Conservation (phyloP, 441 rosid species). For the Iberis amara region DNA sequence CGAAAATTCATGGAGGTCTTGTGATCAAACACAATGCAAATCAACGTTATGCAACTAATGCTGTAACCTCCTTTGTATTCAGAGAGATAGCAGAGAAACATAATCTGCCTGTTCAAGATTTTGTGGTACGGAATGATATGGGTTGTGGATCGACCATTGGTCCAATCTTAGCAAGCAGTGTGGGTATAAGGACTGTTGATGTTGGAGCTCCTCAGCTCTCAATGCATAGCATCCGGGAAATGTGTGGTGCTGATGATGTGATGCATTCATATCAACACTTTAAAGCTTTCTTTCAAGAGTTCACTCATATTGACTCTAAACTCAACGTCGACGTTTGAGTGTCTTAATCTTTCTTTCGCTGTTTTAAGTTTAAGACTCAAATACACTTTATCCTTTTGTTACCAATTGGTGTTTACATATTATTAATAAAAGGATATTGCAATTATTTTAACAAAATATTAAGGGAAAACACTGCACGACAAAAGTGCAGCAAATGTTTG, state of each 20-base stretch:
- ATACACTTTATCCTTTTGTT: too few relatives aligned
- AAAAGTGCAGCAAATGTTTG: too few relatives aligned
- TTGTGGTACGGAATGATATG: conserved; percentile 95
- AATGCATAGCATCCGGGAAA: conserved; percentile 96
- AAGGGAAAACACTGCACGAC: too few relatives aligned
- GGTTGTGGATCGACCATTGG: conserved; percentile 94
- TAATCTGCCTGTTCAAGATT: conserved; percentile 86
- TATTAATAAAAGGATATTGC: too few relatives aligned
- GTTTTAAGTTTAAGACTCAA: neutral
- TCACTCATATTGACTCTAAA: conserved; percentile 60
- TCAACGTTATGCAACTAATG: conserved; percentile 93
- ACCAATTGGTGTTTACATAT: conserved; percentile 2
- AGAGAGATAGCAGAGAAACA: conserved; percentile 74
- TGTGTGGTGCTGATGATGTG: conserved; percentile 91
- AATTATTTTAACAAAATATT: too few relatives aligned
- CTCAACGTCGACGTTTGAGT: conserved; percentile 56
- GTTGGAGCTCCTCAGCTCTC: conserved; percentile 95
- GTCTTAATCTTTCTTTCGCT: neutral
- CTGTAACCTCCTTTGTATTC: conserved; percentile 77
- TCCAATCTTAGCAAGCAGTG: conserved; percentile 88
- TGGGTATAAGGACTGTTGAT: conserved; percentile 91
- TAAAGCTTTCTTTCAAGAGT: conserved; percentile 77
- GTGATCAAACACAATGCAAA: conserved; percentile 95
- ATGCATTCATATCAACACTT: conserved; percentile 75
- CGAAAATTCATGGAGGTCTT: conserved; percentile 96